These are phyloP conservation scores for Taphrina confusa DNA, from an alignment of 1,139 yeast species.

Conservation along the genomic window DNA sequence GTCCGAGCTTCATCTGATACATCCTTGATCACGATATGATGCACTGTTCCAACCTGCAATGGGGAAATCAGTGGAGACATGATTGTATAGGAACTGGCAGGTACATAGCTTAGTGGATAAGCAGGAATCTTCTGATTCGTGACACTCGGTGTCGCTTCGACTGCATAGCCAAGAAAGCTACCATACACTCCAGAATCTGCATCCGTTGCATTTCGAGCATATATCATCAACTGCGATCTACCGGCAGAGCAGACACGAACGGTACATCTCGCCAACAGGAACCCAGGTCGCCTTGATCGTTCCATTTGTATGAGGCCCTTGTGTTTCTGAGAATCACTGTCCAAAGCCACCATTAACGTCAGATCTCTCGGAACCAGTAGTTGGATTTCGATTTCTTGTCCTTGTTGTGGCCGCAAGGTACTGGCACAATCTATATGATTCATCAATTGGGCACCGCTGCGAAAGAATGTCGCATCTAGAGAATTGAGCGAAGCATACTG, in stretches of 20 bases:
- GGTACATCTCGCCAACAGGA: not conserved
- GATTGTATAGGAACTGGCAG: not conserved
- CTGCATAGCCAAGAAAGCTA: not conserved
- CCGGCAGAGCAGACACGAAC: not conserved
- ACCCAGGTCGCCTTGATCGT: not conserved
- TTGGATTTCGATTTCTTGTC: constrained; percentile 3
- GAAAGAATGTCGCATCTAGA: not conserved
- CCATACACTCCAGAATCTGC: not conserved
- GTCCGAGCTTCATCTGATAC: not conserved
- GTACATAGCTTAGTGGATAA: not conserved
- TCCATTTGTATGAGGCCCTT: not conserved
- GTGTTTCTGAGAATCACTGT: not conserved
- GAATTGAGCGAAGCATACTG: not conserved
- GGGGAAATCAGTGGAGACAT: constrained; percentile 3
- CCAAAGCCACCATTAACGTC: not conserved
- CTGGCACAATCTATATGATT: constrained; percentile 11
- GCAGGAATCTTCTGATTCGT: not conserved
- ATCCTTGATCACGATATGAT: constrained; percentile 6
- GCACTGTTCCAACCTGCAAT: not conserved
- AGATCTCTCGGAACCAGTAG: not conserved
- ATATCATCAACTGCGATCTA: not conserved
- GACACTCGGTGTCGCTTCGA: not conserved
- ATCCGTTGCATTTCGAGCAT: not conserved
- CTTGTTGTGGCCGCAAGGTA: not conserved
- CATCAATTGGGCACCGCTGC: not conserved